phyloP scores from a whole-genome alignment of 108 stramenopile species.

The Cyclostephanos tholiformis region DNA sequence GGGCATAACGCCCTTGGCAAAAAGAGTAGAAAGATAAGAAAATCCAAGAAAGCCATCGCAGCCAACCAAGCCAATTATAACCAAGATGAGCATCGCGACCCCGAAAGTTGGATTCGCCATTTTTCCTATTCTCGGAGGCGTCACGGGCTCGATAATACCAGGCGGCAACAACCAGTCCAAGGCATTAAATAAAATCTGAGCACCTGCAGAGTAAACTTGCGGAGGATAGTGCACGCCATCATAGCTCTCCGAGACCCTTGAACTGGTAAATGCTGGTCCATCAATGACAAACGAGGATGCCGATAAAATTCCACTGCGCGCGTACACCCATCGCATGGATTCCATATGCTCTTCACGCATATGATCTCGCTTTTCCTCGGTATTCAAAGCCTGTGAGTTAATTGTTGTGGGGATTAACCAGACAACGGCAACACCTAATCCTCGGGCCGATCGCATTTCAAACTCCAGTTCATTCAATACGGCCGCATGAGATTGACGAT shows the following conservation, averaged over 20 bases:
- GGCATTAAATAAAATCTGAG: conserved; percentile 82
- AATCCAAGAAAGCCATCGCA: conserved; percentile 88
- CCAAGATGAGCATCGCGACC: conserved; percentile 65
- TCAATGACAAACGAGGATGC: conserved; percentile 78
- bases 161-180: conserved; percentile 81
- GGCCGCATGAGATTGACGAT: conserved; percentile 53
- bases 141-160: conserved; percentile 26
- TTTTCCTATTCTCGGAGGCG: conserved; percentile 54
- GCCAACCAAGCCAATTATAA: conserved; percentile 59
- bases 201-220: conserved; percentile 78
- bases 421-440: conserved; percentile 59
- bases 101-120: conserved; percentile 78
- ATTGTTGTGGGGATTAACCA: conserved; percentile 87
- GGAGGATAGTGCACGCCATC: conserved; percentile 92
- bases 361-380: conserved; percentile 71
- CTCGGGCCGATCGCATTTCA: conserved; percentile 50
- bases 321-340: conserved; percentile 63
- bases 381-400: conserved; percentile 69
- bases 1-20: conserved; percentile 69
- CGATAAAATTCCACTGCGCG: conserved; percentile 43
- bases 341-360: conserved; percentile 85
- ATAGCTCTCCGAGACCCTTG: conserved; percentile 70
- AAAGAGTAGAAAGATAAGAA: conserved; percentile 74
- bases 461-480: conserved; percentile 48
- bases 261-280: conserved; percentile 66